Percentiles rank a stretch among this genome's conserved stretches.
phyloP scores from a whole-genome alignment of 2,329 filamentous ascomycete genomes.

The Diaporthe batatas region DNA sequence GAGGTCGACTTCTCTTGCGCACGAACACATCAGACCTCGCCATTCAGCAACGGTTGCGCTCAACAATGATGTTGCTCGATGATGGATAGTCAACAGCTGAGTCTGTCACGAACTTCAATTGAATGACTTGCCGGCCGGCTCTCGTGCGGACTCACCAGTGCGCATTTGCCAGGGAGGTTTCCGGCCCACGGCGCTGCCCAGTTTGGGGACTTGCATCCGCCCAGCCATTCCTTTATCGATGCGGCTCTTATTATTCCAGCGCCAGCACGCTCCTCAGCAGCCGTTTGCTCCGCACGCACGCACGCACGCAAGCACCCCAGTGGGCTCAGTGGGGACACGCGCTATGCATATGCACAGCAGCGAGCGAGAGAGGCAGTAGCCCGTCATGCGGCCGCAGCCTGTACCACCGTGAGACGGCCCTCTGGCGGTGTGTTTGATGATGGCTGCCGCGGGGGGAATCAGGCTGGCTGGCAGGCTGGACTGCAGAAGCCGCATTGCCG shows the following conservation, averaged over 20 bases:
- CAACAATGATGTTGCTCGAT: background rate
- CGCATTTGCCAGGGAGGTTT: background rate
- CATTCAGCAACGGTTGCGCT: background rate
- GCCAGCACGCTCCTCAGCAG: background rate
- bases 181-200: background rate
- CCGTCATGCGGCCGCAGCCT: conserved; percentile 33
- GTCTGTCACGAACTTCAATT: background rate
- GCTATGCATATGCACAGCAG: background rate
- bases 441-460: background rate
- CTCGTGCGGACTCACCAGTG: background rate
- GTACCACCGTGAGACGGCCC: conserved; percentile 34
- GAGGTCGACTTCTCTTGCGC: background rate
- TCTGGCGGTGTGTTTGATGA: conserved; percentile 39
- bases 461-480: background rate
- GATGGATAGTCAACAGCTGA: background rate
- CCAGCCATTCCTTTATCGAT: conserved; percentile 41
- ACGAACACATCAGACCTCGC: background rate
- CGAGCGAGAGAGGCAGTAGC: conserved; percentile 19
- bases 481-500: background rate
- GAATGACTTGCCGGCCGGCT: background rate
- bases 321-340: conserved; percentile 30
- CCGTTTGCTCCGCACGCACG: conserved; percentile 28
- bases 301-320: conserved; percentile 26
- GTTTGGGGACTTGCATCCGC: conserved; percentile 7
- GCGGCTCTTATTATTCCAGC: conserved; percentile 37